Evolutionary conservation across 2,329 filamentous ascomycete species (phyloP).

Genomic region (Trichoderma pleuroti): DNA sequence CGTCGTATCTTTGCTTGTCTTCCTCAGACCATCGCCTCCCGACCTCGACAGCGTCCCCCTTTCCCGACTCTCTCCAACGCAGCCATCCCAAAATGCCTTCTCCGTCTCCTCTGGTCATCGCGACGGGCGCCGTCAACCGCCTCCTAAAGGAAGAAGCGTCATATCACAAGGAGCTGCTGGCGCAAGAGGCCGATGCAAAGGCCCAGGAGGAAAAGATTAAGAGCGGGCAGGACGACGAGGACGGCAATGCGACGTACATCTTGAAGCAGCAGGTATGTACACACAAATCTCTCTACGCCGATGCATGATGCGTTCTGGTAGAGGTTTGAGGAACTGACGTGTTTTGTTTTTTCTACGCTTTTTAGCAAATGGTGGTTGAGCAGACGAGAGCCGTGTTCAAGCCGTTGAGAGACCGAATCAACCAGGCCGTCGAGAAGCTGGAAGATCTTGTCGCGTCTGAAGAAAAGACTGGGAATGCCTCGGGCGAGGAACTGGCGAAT

Average conservation of each 20-base stretch:
- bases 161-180: constrained; percentile 80
- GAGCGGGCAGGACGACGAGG: constrained; percentile 49
- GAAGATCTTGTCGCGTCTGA: constrained; percentile 71
- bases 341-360: too few relatives aligned
- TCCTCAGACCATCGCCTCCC: neutral
- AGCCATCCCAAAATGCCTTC: constrained; percentile 60
- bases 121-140: constrained; percentile 73
- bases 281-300: neutral
- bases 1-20: too few relatives aligned
- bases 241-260: constrained; percentile 73
- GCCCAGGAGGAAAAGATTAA: constrained; percentile 62
- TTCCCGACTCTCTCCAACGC: neutral
- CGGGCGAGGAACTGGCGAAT: constrained; percentile 49
- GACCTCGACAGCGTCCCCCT: neutral
- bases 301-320: neutral
- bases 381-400: constrained; percentile 84
- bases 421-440: constrained; percentile 66
- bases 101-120: constrained; percentile 72
- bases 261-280: constrained; percentile 78
- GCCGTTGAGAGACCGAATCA: constrained; percentile 67
- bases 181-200: constrained; percentile 69
- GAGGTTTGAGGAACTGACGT: neutral
- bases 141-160: constrained; percentile 88
- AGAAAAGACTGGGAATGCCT: constrained; percentile 42
- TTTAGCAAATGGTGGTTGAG: constrained; percentile 71